Percentiles rank a stretch among this genome's conserved stretches.
Evolutionary conservation across 1,284 basidiomycete genomes (phyloP).

Genomic region (Fomitopsis betulina): DNA sequence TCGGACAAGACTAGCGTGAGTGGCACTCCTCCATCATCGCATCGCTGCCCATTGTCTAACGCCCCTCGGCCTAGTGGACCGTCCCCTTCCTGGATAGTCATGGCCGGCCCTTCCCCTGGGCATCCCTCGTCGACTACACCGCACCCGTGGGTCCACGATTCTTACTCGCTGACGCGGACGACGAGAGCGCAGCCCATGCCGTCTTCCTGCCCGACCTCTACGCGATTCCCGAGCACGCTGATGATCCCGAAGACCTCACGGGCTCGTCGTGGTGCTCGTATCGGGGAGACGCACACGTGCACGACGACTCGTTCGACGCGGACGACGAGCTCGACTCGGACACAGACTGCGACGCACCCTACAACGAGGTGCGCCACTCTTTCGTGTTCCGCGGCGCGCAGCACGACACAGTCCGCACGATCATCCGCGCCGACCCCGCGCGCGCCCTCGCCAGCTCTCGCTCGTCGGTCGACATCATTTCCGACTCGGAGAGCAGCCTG

Average conservation of each 20-base stretch:
- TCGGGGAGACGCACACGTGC: neutral
- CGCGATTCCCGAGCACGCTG: neutral
- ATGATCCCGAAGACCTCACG: neutral
- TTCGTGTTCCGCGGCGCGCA: conserved; percentile 6
- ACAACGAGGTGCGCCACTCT: neutral
- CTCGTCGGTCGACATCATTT: neutral
- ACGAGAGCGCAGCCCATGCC: neutral
- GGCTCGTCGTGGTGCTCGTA: neutral
- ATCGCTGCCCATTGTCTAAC: neutral
- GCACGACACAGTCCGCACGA: conserved; percentile 3
- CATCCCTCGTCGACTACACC: neutral
- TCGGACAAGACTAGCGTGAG: neutral
- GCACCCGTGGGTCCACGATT: neutral
- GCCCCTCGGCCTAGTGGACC: neutral
- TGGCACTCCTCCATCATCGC: neutral
- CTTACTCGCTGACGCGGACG: neutral
- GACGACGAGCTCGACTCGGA: neutral
- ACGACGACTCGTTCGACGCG: neutral
- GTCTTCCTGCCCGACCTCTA: neutral
- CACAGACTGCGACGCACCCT: neutral
- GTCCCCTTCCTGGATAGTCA: neutral
- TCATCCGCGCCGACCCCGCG: conserved; percentile 1
- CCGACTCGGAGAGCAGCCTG: neutral
- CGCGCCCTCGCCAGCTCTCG: neutral
- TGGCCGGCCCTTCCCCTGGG: neutral